Evolutionary conservation across 495 filamentous ascomycete genomes (phyloP), one percentile per base, ranked within the genome.

Genomic region (Zalerion maritima): DNA sequence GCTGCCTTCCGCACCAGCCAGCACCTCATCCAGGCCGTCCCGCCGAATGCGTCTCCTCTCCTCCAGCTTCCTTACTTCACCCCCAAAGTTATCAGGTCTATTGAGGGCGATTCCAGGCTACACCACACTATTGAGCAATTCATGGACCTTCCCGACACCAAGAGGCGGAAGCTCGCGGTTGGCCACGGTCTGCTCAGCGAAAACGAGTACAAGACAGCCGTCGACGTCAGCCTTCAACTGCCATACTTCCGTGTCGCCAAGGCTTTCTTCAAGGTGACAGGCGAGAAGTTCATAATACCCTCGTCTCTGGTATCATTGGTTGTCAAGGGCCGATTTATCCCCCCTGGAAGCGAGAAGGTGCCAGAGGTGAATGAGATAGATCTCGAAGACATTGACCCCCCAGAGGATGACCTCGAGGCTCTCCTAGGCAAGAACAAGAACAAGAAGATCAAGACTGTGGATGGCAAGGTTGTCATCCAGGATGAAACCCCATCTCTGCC

Each of bases 221-320:
- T 92, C 29, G 46, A 54, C 24, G 74, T 93, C 23, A 85, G 83
- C 14, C 69, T 71, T 40, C 81, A 92, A 50, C 58, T 97, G 8
- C 89, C 89, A 0, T 63, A 68, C 24, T 59, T 96, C 26, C 65
- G 78, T 33, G 69, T 96, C n/a, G 83, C 84, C 49, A 87, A 84
- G 58, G 81, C 83, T 2, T 97, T 91, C 58, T 97, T 97, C 71
- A 97, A 97, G 62, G 89, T 97, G 28, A 76, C 81, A 40, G 89
- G 89, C 35, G 89, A 97, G 57, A 80, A 75, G 35, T 81, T 73
- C 49, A 78, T 96, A 47, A 91, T 83, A 9, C 86, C 89, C n/a
- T 78, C 78, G 41, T 89, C 81, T 40, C 67, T 97, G 25, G 84
- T 96, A 25, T 83, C 86, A 29, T 76, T 97, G 31, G 81, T 97